These are phyloP conservation scores for Linum trigynum DNA, from an alignment of 345 rosid species.

Conservation along the genomic window DNA sequence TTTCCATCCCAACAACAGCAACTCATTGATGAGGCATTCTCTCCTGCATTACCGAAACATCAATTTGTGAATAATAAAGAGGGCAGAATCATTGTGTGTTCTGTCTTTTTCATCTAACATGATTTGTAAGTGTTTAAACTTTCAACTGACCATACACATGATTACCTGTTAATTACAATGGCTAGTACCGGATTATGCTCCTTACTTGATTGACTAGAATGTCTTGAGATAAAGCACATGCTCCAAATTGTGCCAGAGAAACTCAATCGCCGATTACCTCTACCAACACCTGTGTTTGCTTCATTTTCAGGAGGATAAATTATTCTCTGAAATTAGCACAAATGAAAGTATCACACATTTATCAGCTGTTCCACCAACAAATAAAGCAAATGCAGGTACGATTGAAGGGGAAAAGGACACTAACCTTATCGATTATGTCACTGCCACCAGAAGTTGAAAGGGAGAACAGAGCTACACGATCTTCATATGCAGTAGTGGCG, in stretches of 20 bases:
- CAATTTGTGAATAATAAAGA: conserved; percentile 4
- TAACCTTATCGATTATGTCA: conserved; percentile 63
- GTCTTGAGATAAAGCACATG: conserved; percentile 83
- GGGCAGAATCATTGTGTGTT: neutral
- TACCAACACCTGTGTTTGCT: conserved; percentile 28
- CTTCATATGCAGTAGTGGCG: conserved; percentile 83
- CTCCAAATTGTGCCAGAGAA: conserved; percentile 92
- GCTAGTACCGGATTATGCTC: conserved; percentile 78
- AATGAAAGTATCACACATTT: conserved; percentile 6
- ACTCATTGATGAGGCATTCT: conserved; percentile 52
- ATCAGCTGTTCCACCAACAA: neutral
- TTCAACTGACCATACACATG: conserved; percentile 12
- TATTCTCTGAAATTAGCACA: conserved; percentile 45
- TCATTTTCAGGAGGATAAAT: conserved; percentile 67
- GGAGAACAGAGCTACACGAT: conserved; percentile 67
- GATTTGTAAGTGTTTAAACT: conserved; percentile 10
- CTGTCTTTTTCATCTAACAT: neutral
- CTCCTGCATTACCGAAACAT: conserved; percentile 48
- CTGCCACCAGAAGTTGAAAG: conserved; percentile 54
- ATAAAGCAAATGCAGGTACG: neutral
- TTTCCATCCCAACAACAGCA: conserved; percentile 66
- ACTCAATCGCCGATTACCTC: conserved; percentile 28
- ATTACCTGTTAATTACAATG: conserved; percentile 78
- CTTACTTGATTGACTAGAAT: conserved; percentile 39
- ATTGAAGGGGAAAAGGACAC: conserved; percentile 12